Conservation (phyloP, 1,284 basidiomycete genomes). For the Tilletia walkeri region DNA sequence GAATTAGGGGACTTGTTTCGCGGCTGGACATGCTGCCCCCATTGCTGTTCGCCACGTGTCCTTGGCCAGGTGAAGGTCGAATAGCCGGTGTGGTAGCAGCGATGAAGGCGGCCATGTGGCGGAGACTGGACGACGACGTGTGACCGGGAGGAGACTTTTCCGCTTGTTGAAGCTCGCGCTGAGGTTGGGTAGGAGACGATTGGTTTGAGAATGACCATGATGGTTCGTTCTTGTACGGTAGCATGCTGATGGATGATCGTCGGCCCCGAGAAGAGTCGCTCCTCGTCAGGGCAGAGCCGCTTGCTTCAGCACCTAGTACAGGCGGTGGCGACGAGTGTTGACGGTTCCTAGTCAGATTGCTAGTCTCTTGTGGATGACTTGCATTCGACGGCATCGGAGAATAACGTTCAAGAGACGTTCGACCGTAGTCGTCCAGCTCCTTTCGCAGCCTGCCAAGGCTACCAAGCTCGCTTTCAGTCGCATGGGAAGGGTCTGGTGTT, state of each 20-base stretch:
- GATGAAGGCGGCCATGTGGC: not conserved
- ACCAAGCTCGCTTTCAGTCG: too few relatives aligned
- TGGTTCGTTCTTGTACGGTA: conserved; percentile 5
- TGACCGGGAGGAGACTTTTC: not conserved
- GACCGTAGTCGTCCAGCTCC: too few relatives aligned
- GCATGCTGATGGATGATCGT: not conserved
- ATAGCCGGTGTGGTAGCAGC: not conserved
- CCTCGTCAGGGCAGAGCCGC: not conserved
- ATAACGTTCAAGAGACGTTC: too few relatives aligned
- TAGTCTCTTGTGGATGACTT: too few relatives aligned
- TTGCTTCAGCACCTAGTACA: too few relatives aligned
- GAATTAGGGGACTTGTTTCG: not conserved
- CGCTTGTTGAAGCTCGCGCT: not conserved
- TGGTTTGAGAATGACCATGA: not conserved
- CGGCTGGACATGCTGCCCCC: not conserved
- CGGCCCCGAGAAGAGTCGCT: not conserved
- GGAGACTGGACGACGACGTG: not conserved
- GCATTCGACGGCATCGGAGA: too few relatives aligned
- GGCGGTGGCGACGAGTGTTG: too few relatives aligned
- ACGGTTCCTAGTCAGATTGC: too few relatives aligned
- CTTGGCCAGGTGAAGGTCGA: not conserved
- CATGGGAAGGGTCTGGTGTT: too few relatives aligned
- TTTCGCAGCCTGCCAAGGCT: too few relatives aligned
- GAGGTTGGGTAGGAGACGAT: not conserved
- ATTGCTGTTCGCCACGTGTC: not conserved